A percentile compares a stretch with the other conserved stretches of the same genome.
Evolutionary conservation across 441 rosid species (phyloP).

Genomic region (Francoa sonchifolia): DNA sequence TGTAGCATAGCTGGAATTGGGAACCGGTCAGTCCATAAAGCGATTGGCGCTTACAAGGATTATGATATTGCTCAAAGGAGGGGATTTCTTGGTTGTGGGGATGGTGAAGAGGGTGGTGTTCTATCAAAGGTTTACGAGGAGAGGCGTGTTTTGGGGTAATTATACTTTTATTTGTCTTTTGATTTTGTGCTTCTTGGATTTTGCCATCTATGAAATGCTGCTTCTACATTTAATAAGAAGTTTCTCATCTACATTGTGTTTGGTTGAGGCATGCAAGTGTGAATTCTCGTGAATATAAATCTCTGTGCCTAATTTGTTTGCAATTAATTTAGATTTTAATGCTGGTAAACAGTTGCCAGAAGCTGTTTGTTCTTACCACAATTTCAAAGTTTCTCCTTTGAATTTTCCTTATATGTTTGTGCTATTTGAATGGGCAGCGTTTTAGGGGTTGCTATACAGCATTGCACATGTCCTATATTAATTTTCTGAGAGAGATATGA

Average conservation of each 20-base stretch:
- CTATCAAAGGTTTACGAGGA: conserved; percentile 81
- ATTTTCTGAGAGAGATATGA: conserved; percentile 3
- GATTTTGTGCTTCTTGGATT: not conserved
- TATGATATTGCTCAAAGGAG: conserved; percentile 22
- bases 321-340: too few species aligned
- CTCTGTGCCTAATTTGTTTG: too few species aligned
- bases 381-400: too few species aligned
- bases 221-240: not conserved
- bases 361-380: too few species aligned
- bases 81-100: conserved; percentile 87
- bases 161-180: not conserved
- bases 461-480: too few species aligned
- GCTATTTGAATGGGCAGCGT: not conserved
- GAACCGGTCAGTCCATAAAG: conserved; percentile 13
- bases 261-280: too few species aligned
- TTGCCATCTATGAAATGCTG: not conserved
- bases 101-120: conserved; percentile 76
- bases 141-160: conserved; percentile 74
- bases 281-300: too few species aligned
- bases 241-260: too few species aligned
- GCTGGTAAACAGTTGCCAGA: too few species aligned
- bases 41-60: conserved; percentile 12
- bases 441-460: not conserved
- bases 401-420: not conserved
- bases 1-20: conserved; percentile 29